These are phyloP conservation scores for Xanthoconium separans DNA, from an alignment of 1,284 basidiomycete species.

Conservation along the genomic window DNA sequence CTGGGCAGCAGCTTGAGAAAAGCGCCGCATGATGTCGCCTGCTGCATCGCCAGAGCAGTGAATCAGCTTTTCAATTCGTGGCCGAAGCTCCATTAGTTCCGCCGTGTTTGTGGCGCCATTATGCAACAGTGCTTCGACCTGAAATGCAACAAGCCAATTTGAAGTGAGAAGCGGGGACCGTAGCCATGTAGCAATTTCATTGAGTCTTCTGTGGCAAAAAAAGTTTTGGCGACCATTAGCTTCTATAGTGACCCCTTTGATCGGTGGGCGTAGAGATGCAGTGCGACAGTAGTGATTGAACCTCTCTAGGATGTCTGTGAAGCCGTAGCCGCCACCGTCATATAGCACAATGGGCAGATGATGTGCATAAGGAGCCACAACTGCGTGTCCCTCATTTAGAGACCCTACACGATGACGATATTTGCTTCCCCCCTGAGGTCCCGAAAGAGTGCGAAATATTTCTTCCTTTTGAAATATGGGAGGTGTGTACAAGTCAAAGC, in stretches of 20 bases:
- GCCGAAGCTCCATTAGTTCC: conserved; percentile 49
- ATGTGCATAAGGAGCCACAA: conserved; percentile 61
- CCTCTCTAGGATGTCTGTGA: conserved; percentile 39
- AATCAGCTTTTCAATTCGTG: conserved; percentile 42
- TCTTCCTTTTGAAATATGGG: conserved; percentile 59
- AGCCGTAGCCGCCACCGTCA: conserved; percentile 35
- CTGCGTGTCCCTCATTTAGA: conserved; percentile 51
- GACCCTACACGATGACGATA: conserved; percentile 53
- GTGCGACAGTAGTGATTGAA: conserved; percentile 54
- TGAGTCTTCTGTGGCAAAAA: conserved; percentile 47
- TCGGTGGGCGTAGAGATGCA: conserved; percentile 46
- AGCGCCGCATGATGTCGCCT: conserved; percentile 52
- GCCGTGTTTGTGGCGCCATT: conserved; percentile 57
- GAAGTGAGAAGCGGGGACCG: conserved; percentile 36
- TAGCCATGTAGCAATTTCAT: conserved; percentile 44
- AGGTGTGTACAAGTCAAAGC: conserved; percentile 62
- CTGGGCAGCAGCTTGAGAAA: conserved; percentile 44
- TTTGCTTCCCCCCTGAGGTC: conserved; percentile 40
- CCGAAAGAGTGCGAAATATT: conserved; percentile 51
- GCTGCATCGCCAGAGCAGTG: conserved; percentile 32
- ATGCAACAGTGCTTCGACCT: conserved; percentile 63
- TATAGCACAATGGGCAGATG: conserved; percentile 61
- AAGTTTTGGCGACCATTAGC: conserved; percentile 45
- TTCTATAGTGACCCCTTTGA: conserved; percentile 40
- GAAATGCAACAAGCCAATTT: conserved; percentile 64